Percentiles rank a stretch among this genome's conserved stretches.
These are phyloP conservation scores for Apiospora pterosperma DNA, from an alignment of 2,329 filamentous ascomycete species.

Conservation along the genomic window DNA sequence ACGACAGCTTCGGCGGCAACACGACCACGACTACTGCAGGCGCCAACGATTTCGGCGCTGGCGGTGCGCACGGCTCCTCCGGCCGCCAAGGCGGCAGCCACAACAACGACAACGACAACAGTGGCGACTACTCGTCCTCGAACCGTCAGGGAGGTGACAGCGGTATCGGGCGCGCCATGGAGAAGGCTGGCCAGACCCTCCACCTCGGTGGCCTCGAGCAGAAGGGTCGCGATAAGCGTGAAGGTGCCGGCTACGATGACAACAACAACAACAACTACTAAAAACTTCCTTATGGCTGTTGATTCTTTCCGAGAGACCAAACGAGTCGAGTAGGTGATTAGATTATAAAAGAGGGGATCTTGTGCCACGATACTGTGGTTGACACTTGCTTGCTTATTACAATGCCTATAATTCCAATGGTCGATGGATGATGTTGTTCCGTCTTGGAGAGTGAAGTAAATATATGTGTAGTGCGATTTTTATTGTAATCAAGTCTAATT, in stretches of 20 bases:
- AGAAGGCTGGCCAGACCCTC: constrained; percentile 52
- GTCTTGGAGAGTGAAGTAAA: background rate
- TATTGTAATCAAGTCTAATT: background rate
- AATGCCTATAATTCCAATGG: too few relatives aligned
- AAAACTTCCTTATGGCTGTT: too few relatives aligned
- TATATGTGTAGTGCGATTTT: background rate
- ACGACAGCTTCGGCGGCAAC: constrained; percentile 24
- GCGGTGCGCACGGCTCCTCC: constrained; percentile 10
- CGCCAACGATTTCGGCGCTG: constrained; percentile 5
- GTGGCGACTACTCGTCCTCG: constrained; percentile 1
- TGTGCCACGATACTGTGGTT: too few relatives aligned
- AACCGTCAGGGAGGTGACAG: constrained; percentile 11
- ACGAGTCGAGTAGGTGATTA: background rate
- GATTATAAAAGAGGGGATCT: too few relatives aligned
- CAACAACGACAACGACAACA: constrained; percentile 12
- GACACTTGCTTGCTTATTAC: too few relatives aligned
- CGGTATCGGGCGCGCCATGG: constrained; percentile 53
- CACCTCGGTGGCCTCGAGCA: constrained; percentile 42
- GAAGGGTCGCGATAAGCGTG: constrained; percentile 49
- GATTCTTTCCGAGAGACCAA: background rate
- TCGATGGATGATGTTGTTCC: too few relatives aligned
- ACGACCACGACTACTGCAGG: constrained; percentile 12
- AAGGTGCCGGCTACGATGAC: constrained; percentile 25
- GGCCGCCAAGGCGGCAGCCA: constrained; percentile 8
- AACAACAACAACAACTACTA: constrained; percentile 20